A percentile compares a stretch with the other conserved stretches of the same genome.
phyloP scores from a whole-genome alignment of 2,329 filamentous ascomycete species.

The Alternaria atra region DNA sequence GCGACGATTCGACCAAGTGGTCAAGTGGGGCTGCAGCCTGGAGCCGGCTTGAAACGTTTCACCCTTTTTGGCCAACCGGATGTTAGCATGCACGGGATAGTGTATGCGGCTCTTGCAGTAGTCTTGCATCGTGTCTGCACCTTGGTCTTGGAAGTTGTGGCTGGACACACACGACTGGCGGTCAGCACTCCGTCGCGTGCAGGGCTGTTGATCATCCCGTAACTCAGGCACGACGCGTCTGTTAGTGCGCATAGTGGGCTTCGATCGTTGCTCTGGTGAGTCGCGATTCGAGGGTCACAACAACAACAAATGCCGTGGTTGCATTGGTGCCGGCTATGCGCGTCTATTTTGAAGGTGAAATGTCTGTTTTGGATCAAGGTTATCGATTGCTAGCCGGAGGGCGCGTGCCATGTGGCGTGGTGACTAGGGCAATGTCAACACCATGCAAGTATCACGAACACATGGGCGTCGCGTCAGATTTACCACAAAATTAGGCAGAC shows the following conservation, averaged over 20 bases:
- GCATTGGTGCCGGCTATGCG: conserved; percentile 25
- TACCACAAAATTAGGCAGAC: background rate
- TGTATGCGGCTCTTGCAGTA: conserved; percentile 44
- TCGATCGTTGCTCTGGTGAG: conserved; percentile 29
- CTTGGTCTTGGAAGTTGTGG: conserved; percentile 32
- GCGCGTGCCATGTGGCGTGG: conserved; percentile 25
- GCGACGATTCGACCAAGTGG: conserved; percentile 48
- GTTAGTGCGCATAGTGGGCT: conserved; percentile 3
- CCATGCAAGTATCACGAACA: conserved; percentile 30
- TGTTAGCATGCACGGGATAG: conserved; percentile 17
- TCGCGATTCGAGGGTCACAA: conserved; percentile 42
- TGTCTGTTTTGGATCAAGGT: conserved; percentile 27
- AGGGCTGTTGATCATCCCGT: conserved; percentile 18
- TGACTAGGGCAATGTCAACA: conserved; percentile 30
- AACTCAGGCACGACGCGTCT: conserved; percentile 22
- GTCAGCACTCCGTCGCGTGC: conserved; percentile 32
- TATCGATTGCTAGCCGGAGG: conserved; percentile 37
- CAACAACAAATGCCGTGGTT: conserved; percentile 34
- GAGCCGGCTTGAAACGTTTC: conserved; percentile 47
- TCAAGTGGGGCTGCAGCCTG: conserved; percentile 36
- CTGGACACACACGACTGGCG: conserved; percentile 41
- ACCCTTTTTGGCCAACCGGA: conserved; percentile 34
- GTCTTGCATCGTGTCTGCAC: conserved; percentile 25
- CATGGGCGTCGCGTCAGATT: background rate
- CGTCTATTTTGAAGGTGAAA: conserved; percentile 29